Percentiles rank a stretch among this genome's conserved stretches.
Evolutionary conservation across 1,139 yeast genomes (phyloP).

Genomic region (Candida freyschussii): DNA sequence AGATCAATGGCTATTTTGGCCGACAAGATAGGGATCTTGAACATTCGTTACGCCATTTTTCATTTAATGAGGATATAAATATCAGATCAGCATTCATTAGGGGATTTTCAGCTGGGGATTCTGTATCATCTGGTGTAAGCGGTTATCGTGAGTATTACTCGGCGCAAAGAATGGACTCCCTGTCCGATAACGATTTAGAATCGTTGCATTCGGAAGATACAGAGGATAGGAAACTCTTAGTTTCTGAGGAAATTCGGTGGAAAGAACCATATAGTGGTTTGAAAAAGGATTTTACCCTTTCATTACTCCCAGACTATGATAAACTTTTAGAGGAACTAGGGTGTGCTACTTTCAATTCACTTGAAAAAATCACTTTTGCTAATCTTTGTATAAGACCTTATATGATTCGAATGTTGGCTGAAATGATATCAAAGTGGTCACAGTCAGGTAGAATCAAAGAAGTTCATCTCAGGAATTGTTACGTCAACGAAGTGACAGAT

Average conservation of each 20-base stretch:
- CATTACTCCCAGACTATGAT: not conserved
- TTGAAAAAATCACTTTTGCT: too few species aligned
- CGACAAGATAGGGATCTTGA: conserved; percentile 17
- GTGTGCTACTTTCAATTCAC: too few species aligned
- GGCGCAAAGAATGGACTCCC: not conserved
- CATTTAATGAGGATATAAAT: conserved; percentile 11
- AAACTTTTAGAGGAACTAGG: not conserved
- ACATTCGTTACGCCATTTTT: conserved; percentile 18
- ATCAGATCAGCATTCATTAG: conserved; percentile 13
- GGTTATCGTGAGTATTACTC: not conserved
- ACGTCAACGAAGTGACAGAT: not conserved
- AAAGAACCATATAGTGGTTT: not conserved
- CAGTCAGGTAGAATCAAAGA: not conserved
- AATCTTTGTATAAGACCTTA: too few species aligned
- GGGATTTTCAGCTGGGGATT: conserved; percentile 10
- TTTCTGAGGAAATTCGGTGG: not conserved
- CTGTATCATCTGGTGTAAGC: conserved; percentile 1
- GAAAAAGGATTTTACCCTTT: not conserved
- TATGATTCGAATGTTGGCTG: not conserved
- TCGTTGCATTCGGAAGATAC: not conserved
- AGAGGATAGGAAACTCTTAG: not conserved
- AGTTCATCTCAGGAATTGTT: not conserved
- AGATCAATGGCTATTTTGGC: conserved; percentile 22
- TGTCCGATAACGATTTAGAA: not conserved
- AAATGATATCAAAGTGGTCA: not conserved